Evolutionary conservation across 2,329 filamentous ascomycete species (phyloP).

Genomic region (Xylariaceae sp.): DNA sequence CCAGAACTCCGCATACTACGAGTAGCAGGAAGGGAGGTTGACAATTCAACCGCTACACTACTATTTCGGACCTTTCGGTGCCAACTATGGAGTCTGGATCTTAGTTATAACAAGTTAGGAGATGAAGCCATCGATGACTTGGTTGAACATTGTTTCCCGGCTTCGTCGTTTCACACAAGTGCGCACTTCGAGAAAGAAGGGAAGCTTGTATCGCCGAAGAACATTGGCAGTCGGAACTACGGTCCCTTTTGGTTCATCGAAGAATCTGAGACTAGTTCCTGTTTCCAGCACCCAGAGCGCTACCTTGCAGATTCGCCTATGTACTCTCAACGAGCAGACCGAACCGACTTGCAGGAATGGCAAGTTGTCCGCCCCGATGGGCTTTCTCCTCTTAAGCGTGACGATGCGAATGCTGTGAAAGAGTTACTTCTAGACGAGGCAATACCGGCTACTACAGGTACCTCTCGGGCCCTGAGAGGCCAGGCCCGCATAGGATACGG

Average conservation of each 20-base stretch:
- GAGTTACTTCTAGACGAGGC: constrained; percentile 30
- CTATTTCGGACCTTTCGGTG: constrained; percentile 40
- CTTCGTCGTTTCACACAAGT: constrained; percentile 39
- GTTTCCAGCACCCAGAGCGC: constrained; percentile 50
- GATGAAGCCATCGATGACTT: constrained; percentile 46
- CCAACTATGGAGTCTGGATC: constrained; percentile 60
- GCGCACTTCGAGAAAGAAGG: constrained; percentile 51
- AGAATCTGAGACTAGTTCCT: constrained; percentile 50
- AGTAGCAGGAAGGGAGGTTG: constrained; percentile 49
- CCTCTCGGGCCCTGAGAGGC: constrained; percentile 20
- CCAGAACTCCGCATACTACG: constrained; percentile 57
- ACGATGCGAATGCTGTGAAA: constrained; percentile 40
- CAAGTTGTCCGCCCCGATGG: constrained; percentile 42
- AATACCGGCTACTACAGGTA: constrained; percentile 13
- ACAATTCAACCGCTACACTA: constrained; percentile 41
- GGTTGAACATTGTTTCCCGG: constrained; percentile 38
- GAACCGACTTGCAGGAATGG: constrained; percentile 30
- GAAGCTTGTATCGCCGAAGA: constrained; percentile 36
- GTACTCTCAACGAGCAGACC: constrained; percentile 37
- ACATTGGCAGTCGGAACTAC: constrained; percentile 39
- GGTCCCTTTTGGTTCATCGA: constrained; percentile 49
- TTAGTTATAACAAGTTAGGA: constrained; percentile 55
- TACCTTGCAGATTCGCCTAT: constrained; percentile 53
- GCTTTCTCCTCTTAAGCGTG: constrained; percentile 32
- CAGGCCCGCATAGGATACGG: constrained; percentile 31